Base-by-base conservation (phyloP, 805 yeast genomes). In the Zygoascus flipseniorum region DNA sequence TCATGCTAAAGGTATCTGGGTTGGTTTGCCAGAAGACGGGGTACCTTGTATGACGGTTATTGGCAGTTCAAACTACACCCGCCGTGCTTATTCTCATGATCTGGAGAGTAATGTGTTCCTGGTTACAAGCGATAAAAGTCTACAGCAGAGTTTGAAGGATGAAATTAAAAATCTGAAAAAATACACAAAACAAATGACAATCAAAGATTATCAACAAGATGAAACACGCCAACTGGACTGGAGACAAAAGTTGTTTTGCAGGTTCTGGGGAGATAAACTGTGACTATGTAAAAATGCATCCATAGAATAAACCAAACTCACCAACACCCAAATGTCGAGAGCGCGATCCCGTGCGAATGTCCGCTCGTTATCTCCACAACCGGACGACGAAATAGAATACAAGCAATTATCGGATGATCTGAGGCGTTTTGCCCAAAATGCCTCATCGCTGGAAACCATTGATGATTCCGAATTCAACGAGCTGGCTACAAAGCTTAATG, bases 1-100 rank as follows among this genome's bases (percentile, higher is more conserved):
- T 67, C 99, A 93, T 65, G 98, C 99, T 13, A 93, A 93, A 65
- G 99, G 99, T 1, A 71, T 92, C 4, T 93, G 98, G 98, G 70
- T 87, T 0, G 74, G 79, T 8, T 72, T 74, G 11, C 85, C 89
- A 0, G 74, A 70, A 1, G 85, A 81, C 47, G 57, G 60, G 0
- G 63, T 65, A 11, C 97, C 97, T 1, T 76, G 84, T 18, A 70
- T 88, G 11, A 87, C 97, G 0, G 80, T 90, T 6, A 76, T 93
- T 49, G 99, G 99, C 0, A 87, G 96, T 0, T 89, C 97, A 0
- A 93, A 93, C 67, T 93, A 89, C 68, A 93, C 99, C 0, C 80
- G 85, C 57, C 76, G 99, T 56, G 90, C 97, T 0, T 92, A 92
- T 63, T 76, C 85, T 2, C 78, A 85, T 54, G 99, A 93, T 67